Conservation (phyloP, 352 stramenopile species). For the Globisporangium viniferum region DNA sequence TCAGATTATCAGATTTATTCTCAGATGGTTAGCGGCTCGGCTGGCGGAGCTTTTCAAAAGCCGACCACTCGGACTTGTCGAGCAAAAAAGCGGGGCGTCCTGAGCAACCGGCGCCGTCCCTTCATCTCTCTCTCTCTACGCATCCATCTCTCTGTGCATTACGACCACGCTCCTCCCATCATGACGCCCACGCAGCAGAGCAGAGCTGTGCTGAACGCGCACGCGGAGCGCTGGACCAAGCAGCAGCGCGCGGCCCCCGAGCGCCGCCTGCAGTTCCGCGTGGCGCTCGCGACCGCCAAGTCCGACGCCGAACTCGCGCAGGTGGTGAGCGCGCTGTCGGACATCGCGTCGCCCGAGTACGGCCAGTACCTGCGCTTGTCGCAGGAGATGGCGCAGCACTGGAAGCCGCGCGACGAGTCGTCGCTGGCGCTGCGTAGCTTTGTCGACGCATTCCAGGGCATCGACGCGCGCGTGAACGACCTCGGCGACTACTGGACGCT, state of each 20-base stretch:
- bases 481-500: conserved; percentile 50
- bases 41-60: too few relatives aligned
- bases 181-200: neutral
- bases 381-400: conserved; percentile 38
- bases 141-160: neutral
- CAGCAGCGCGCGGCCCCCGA: conserved; percentile 21
- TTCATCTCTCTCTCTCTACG: neutral
- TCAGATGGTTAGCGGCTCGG: too few relatives aligned
- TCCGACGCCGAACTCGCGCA: conserved; percentile 33
- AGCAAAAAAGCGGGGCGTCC: too few relatives aligned
- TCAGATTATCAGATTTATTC: too few relatives aligned
- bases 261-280: conserved; percentile 27
- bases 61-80: too few relatives aligned
- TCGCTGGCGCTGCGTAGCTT: conserved; percentile 24
- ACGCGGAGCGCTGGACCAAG: conserved; percentile 10
- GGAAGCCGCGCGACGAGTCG: conserved; percentile 24
- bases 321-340: conserved; percentile 37
- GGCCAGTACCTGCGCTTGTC: conserved; percentile 36
- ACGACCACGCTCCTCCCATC: neutral
- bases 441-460: conserved; percentile 7
- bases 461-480: conserved; percentile 12
- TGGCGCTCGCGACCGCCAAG: conserved; percentile 33
- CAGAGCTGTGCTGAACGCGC: conserved; percentile 15
- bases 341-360: conserved; percentile 48
- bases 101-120: too few relatives aligned